Conservation (phyloP, 192 early-diverging fungal species). For the Coemansia sp. region DNA sequence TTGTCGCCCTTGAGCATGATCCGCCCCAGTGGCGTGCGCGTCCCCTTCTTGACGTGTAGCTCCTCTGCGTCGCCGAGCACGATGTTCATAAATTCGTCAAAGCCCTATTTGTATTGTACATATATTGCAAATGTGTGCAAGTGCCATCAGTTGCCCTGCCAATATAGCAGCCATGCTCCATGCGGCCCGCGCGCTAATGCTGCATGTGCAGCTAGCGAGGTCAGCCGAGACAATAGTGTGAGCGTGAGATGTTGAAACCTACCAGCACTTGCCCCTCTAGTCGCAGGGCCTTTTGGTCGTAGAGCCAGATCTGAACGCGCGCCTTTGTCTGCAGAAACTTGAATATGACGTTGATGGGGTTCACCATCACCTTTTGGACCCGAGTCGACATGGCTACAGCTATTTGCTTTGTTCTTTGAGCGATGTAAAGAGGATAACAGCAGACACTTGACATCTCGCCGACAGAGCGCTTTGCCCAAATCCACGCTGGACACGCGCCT, state of each 20-base stretch:
- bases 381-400: slow-evolving; percentile 48
- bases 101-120: slow-evolving; percentile 66
- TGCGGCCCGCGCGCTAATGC: not conserved
- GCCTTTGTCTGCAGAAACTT: slow-evolving; percentile 92
- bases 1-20: slow-evolving; percentile 98
- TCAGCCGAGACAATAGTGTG: not conserved
- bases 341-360: slow-evolving; percentile 90
- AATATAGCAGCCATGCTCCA: not conserved
- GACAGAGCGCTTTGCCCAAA: not conserved
- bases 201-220: not conserved
- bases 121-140: slow-evolving; percentile 1
- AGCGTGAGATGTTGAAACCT: slow-evolving; percentile 19
- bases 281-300: slow-evolving; percentile 81
- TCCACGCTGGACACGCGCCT: not conserved
- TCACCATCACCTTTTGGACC: slow-evolving; percentile 58
- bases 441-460: not conserved
- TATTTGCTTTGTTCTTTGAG: not conserved
- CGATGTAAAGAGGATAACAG: not conserved
- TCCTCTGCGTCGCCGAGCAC: slow-evolving; percentile 92
- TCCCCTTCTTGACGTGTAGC: slow-evolving; percentile 78
- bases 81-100: slow-evolving; percentile 99
- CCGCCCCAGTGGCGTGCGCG: slow-evolving; percentile 75
- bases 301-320: slow-evolving; percentile 94
- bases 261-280: slow-evolving; percentile 96
- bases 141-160: not conserved